Evolutionary conservation across 2,329 filamentous ascomycete species (phyloP).

Genomic region (Diaporthe australafricana): DNA sequence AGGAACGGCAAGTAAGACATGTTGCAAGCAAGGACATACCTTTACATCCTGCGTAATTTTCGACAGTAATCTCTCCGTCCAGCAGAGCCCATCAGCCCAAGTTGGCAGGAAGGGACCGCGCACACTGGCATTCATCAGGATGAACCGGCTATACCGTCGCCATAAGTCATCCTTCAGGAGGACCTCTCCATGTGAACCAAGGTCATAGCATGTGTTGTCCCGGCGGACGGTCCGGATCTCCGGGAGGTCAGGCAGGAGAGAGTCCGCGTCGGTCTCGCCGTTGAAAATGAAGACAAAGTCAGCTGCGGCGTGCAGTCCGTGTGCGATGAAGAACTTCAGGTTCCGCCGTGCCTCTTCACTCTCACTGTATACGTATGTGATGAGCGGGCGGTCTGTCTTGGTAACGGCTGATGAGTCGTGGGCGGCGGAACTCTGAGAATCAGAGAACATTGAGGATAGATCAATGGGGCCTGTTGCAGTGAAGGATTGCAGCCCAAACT

Average conservation of each 20-base stretch:
- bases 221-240: conserved; percentile 45
- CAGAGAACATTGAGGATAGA: not conserved
- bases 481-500: not conserved
- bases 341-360: conserved; percentile 43
- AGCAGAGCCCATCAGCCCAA: conserved; percentile 44
- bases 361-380: conserved; percentile 48
- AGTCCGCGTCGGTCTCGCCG: conserved; percentile 41
- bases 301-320: conserved; percentile 46
- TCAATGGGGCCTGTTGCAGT: not conserved
- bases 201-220: conserved; percentile 45
- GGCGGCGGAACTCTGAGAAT: not conserved
- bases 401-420: not conserved
- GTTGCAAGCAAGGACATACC: conserved; percentile 32
- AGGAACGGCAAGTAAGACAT: not conserved
- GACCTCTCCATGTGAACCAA: conserved; percentile 46
- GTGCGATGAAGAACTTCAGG: conserved; percentile 46
- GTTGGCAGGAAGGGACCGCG: conserved; percentile 47
- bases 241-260: conserved; percentile 35
- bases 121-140: conserved; percentile 45
- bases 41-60: conserved; percentile 44
- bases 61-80: conserved; percentile 45
- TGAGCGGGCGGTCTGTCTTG: conserved; percentile 37
- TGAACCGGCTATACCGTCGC: conserved; percentile 46
- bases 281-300: conserved; percentile 51
- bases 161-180: conserved; percentile 44